Evolutionary conservation across 164 flowering plant species (phyloP), one percentile per base, ranked within the genome.

Genomic region (Aristolochia californica): DNA sequence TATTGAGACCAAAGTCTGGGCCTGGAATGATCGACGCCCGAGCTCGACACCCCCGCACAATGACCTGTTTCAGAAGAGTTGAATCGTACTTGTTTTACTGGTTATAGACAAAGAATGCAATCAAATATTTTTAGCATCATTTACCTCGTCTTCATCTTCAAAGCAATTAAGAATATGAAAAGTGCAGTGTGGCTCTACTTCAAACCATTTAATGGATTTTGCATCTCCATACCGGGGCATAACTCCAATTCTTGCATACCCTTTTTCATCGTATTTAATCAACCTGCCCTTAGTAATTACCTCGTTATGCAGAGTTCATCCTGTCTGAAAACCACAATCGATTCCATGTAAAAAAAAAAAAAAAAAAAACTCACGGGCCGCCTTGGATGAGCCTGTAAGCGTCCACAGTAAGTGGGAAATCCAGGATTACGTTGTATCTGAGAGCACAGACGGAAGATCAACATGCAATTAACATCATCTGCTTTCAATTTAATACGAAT

Each of bases 151-250:
- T 23, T 67, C 79, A 26, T 79, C 79, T 53, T 85, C 88, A 54
- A 72, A 81, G 59, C 77, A 70, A 47, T 83, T 85, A 60, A 85
- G 22, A 47, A 85, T 62, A 61, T 85, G 93, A 63, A 85, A 76
- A 24, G 72, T 70, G 66, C 74, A 66, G 57, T 75, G 59, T 17
- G 84, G 48, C 59, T 74, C 64, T 26, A 82, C 83, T 2, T 78
- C 65, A 64, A 85, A 82, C 91, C 88, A 85, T 25, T 56, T 20
- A 18, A 81, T 54, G 15, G 83, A 79, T 52, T 77, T 66, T 3
- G 72, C 69, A 54, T 75, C 76, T 1, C 88, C 91, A 66, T 77
- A 80, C 9, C 85, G 83, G 43, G 88, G 88, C 78, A 85, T 75
- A 21, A 85, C 68, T 4, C 86, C 86, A 43, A 85, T 78, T 65